Percentiles rank a stretch among this genome's conserved stretches.
Evolutionary conservation across 441 rosid species (phyloP).

Genomic region (Raphanus hybrid): DNA sequence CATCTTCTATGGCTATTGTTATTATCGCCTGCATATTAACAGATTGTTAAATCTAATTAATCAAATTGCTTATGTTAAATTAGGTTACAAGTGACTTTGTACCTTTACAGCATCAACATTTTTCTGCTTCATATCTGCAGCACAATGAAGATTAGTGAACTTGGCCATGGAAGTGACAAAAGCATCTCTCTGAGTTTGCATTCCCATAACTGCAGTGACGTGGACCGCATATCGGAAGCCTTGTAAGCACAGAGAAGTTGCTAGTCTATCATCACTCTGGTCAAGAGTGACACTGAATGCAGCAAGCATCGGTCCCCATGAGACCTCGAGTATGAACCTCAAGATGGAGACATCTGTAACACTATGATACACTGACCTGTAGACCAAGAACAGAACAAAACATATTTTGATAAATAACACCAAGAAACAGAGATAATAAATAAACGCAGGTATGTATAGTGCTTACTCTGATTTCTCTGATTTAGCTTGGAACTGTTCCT

Average conservation of each 20-base stretch:
- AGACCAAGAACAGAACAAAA: constrained; percentile 29
- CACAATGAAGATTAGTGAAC: constrained; percentile 97
- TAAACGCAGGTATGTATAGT: neutral
- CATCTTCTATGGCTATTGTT: constrained; percentile 94
- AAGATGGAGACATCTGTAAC: constrained; percentile 84
- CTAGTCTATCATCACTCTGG: constrained; percentile 93
- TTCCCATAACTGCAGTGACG: constrained; percentile 91
- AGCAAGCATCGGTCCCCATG: constrained; percentile 99
- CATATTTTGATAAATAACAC: neutral
- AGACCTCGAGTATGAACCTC: constrained; percentile 96
- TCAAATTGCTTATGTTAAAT: neutral
- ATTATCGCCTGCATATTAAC: constrained; percentile 71
- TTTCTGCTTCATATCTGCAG: constrained; percentile 97
- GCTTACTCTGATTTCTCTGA: constrained; percentile 94
- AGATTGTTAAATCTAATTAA: neutral
- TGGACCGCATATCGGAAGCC: constrained; percentile 92
- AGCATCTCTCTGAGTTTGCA: constrained; percentile 99
- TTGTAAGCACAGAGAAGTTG: constrained; percentile 87
- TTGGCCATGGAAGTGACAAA: constrained; percentile 97
- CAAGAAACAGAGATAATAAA: neutral
- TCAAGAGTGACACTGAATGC: constrained; percentile 96
- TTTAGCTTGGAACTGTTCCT: constrained; percentile 94
- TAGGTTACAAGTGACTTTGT: constrained; percentile 15
- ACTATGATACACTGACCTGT: constrained; percentile 81
- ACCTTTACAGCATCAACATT: constrained; percentile 99